phyloP scores from a whole-genome alignment of 768 basidiomycete genomes.

The Steccherinum ochraceum region DNA sequence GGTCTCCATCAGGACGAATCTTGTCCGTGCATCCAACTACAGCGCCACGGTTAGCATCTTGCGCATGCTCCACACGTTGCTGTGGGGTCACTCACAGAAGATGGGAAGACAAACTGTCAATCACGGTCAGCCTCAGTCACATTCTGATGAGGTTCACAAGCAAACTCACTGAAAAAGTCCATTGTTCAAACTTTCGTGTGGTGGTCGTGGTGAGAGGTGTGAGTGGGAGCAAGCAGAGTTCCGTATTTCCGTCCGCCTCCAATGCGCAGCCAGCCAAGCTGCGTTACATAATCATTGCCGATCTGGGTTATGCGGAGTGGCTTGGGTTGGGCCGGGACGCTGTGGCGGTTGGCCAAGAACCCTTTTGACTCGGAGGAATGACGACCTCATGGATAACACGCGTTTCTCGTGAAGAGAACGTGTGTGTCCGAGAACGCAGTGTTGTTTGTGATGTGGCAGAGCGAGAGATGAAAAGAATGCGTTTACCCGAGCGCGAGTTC shows the following conservation, averaged over 20 bases:
- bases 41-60: slow-evolving; percentile 9
- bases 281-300: background rate
- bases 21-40: slow-evolving; percentile 64
- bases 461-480: too few relatives aligned
- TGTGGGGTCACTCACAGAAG: slow-evolving; percentile 21
- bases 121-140: too few relatives aligned
- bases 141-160: too few relatives aligned
- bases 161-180: slow-evolving; percentile 24
- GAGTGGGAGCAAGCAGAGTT: background rate
- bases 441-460: background rate
- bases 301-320: background rate
- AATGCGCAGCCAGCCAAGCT: slow-evolving; percentile 6
- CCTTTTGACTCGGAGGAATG: too few relatives aligned
- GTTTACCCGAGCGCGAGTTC: too few relatives aligned
- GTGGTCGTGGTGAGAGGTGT: slow-evolving; percentile 6
- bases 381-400: too few relatives aligned
- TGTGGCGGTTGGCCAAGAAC: too few relatives aligned
- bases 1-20: slow-evolving; percentile 48
- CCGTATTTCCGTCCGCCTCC: too few relatives aligned
- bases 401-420: too few relatives aligned
- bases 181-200: slow-evolving; percentile 12
- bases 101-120: slow-evolving; percentile 30
- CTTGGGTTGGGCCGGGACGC: too few relatives aligned
- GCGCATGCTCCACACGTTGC: background rate
- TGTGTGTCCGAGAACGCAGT: background rate